Conservation (phyloP, 2,329 filamentous ascomycete genomes). For the Sarocladium kiliense region DNA sequence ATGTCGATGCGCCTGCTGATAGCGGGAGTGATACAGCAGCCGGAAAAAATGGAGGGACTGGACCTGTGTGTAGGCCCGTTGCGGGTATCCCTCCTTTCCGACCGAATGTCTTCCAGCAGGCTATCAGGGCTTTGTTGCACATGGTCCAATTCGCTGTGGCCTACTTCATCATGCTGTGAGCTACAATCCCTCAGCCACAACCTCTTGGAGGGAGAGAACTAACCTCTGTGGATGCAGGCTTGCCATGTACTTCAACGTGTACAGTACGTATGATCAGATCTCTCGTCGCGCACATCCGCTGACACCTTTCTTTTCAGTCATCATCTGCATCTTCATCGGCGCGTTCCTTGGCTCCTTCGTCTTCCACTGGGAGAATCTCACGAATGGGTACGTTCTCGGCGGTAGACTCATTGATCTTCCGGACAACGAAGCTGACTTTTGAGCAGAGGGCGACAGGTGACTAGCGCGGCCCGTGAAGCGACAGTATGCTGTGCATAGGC, state of each 20-base stretch:
- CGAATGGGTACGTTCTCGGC: constrained; percentile 19
- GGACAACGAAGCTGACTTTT: constrained; percentile 5
- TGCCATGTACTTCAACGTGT: constrained; percentile 63
- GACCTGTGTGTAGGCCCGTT: background rate
- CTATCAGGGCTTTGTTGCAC: constrained; percentile 61
- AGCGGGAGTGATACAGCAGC: constrained; percentile 11
- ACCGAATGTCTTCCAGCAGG: constrained; percentile 61
- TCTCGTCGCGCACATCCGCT: background rate
- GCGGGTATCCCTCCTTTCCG: constrained; percentile 33
- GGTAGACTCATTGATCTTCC: background rate
- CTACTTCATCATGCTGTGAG: constrained; percentile 70
- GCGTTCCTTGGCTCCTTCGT: constrained; percentile 67
- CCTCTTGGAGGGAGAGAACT: background rate
- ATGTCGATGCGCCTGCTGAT: constrained; percentile 9
- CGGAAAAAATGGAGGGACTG: background rate
- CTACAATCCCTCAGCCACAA: background rate
- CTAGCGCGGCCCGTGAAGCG: constrained; percentile 30
- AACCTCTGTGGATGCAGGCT: constrained; percentile 19
- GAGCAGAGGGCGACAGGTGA: constrained; percentile 17
- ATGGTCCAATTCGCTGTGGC: constrained; percentile 68
- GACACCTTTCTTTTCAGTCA: constrained; percentile 36
- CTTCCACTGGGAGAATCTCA: constrained; percentile 63
- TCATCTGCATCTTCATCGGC: constrained; percentile 76
- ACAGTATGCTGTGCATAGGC: constrained; percentile 33
- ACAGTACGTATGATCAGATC: constrained; percentile 30